Conservation (phyloP, 805 yeast species). For the Candida ponderosae region DNA sequence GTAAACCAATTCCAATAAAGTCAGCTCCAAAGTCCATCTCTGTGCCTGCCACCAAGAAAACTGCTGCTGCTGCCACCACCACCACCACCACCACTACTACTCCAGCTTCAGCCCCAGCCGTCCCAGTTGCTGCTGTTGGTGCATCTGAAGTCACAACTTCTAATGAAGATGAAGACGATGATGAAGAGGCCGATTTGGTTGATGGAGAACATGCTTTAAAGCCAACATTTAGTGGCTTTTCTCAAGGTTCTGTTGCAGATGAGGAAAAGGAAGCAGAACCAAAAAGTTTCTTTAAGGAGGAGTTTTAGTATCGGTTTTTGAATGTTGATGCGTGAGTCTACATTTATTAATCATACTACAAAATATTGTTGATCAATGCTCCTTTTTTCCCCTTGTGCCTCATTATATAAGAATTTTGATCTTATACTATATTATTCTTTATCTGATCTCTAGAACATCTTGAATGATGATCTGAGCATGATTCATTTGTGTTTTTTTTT, state of each 20-base stretch:
- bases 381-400: no score
- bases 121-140: neutral
- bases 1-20: neutral
- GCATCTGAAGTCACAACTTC: slow-evolving; percentile 1
- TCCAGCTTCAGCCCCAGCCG: slow-evolving; percentile 1
- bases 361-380: no score
- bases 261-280: slow-evolving; percentile 14
- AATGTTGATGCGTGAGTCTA: no score
- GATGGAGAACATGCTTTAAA: slow-evolving; percentile 14
- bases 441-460: no score
- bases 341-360: no score
- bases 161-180: slow-evolving; percentile 6
- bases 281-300: slow-evolving; percentile 21
- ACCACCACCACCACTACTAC: slow-evolving; percentile 1
- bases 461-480: no score
- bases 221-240: slow-evolving; percentile 34
- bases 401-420: no score
- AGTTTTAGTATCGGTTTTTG: slow-evolving; percentile 6
- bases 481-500: no score
- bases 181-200: neutral
- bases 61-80: slow-evolving; percentile 1
- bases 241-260: slow-evolving; percentile 32
- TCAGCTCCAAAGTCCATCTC: neutral
- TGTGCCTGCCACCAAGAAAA: neutral
- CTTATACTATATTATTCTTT: no score